Evolutionary conservation across 2,329 filamentous ascomycete genomes (phyloP), one percentile per base, ranked within the genome.

Genomic region (Sporothrix curviconia): DNA sequence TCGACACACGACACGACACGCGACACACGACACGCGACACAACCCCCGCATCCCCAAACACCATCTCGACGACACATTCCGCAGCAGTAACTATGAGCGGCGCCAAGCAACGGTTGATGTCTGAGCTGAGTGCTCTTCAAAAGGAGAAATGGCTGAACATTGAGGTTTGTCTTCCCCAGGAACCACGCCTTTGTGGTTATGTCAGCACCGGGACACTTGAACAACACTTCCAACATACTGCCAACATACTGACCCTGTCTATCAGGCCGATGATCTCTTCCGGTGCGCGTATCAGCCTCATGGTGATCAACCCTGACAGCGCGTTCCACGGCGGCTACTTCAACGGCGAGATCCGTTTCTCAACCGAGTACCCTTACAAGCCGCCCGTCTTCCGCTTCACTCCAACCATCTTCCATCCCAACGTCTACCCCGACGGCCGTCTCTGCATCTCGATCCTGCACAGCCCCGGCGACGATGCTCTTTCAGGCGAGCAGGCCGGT

Each of bases 401-500:
- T 17, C 74, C 77, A 22, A 84, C 88, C 15, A 86, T 97, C 61
- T 90, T 84, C 74, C 92, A 99, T 71, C 92, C 92, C 3, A 99
- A 99, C 71, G 86, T 99, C 67, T 97, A 97, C 74, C 75, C 84
- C 6, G 89, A 96, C 70, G 92, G 92, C 66, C 86, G 86, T 64
- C 81, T 97, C 44, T 97, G 94, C 77, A 97, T 99, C 70, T 96
- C 92, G 46, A 99, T 99, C 66, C 84, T 99, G 11, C 92, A 99
- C 72, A 82, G 84, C 17, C 91, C 94, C 0, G 94, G 94, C 63
- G 90, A 96, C 60, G 92, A 97, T 68, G 83, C 88, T 64, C 92
- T 92, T 78, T 96, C 92, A 0, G 94, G 94, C 60, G 92, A 97
- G 73, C 74, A 82, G 39, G 92, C 94, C 7, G 87, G 86, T 59